A percentile compares a stretch with the other conserved stretches of the same genome.
Evolutionary conservation across 495 filamentous ascomycete genomes (phyloP).

Genomic region (Aspergillus ellipticus): DNA sequence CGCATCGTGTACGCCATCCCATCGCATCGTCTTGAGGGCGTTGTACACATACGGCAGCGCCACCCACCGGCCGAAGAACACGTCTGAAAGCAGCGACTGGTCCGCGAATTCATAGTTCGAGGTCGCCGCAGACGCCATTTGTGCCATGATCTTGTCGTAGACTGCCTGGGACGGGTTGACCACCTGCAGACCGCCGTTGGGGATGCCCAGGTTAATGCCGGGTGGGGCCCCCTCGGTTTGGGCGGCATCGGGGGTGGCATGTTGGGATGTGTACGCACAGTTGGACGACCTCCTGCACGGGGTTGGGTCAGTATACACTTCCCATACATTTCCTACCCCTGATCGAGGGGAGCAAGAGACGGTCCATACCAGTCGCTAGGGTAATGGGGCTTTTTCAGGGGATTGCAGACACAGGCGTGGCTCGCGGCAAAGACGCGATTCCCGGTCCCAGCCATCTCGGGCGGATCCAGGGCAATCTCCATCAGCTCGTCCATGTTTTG

Average conservation of each 20-base stretch:
- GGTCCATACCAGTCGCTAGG: conserved; percentile 60
- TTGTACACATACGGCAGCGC: conserved; percentile 77
- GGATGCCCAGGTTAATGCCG: conserved; percentile 56
- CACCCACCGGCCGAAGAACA: conserved; percentile 67
- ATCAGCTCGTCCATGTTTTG: conserved; percentile 85
- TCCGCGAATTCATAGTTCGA: conserved; percentile 68
- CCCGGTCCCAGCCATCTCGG: conserved; percentile 47
- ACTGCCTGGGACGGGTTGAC: conserved; percentile 56
- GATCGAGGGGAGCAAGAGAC: not conserved
- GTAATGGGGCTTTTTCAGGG: conserved; percentile 70
- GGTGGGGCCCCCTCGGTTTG: conserved; percentile 51
- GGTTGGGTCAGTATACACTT: conserved; percentile 11
- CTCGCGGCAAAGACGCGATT: conserved; percentile 65
- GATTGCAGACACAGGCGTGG: conserved; percentile 83
- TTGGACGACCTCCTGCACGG: conserved; percentile 57
- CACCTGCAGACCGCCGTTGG: conserved; percentile 73
- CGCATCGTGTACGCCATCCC: conserved; percentile 60
- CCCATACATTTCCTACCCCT: not conserved
- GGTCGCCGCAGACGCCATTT: conserved; percentile 31
- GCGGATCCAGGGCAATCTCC: conserved; percentile 63
- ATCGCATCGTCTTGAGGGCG: conserved; percentile 73
- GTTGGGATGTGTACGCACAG: conserved; percentile 73
- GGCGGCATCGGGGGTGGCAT: conserved; percentile 52
- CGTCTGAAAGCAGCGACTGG: conserved; percentile 64
- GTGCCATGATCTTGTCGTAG: conserved; percentile 51